These are phyloP conservation scores for Phytopythium chamaehyphon DNA, from an alignment of 352 stramenopile species.

Conservation along the genomic window DNA sequence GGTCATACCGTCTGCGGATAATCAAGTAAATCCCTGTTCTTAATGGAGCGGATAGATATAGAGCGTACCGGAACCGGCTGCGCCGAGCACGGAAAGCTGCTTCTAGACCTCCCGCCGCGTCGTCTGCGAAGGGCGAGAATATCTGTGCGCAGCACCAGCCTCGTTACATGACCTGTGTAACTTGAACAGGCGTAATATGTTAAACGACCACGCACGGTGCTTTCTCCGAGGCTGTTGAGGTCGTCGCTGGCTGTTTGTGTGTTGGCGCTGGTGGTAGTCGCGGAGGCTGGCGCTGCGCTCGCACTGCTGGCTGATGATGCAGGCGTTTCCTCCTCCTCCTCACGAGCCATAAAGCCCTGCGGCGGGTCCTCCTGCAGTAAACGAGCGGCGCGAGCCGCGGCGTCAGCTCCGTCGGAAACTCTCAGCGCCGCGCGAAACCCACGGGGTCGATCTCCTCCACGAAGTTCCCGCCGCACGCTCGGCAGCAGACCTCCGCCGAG, in stretches of 20 bases:
- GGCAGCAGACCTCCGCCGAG: slow-evolving; percentile 69
- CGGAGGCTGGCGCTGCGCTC: neutral
- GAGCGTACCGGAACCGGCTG: neutral
- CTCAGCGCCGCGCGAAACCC: neutral
- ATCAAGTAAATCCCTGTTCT: too few species aligned
- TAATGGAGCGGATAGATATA: too few species aligned
- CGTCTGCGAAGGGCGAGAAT: neutral
- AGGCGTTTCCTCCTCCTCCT: slow-evolving; percentile 1
- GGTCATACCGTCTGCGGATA: too few species aligned
- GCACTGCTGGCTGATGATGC: neutral
- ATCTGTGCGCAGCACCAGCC: neutral
- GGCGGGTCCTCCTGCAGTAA: slow-evolving; percentile 55
- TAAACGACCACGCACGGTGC: neutral
- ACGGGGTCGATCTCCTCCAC: slow-evolving; percentile 83
- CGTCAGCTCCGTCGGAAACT: neutral
- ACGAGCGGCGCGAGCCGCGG: slow-evolving; percentile 2
- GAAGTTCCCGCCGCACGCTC: slow-evolving; percentile 72
- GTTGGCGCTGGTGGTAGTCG: slow-evolving; percentile 10
- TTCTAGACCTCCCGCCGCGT: slow-evolving; percentile 3
- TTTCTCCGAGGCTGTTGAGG: slow-evolving; percentile 1
- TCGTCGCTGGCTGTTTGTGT: slow-evolving; percentile 10
- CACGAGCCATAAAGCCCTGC: slow-evolving; percentile 35
- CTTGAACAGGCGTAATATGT: too few species aligned
- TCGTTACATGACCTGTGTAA: too few species aligned
- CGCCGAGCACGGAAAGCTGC: slow-evolving; percentile 6